Evolutionary conservation across 805 yeast species (phyloP).

Genomic region (Teunomyces barrocoloradensis): DNA sequence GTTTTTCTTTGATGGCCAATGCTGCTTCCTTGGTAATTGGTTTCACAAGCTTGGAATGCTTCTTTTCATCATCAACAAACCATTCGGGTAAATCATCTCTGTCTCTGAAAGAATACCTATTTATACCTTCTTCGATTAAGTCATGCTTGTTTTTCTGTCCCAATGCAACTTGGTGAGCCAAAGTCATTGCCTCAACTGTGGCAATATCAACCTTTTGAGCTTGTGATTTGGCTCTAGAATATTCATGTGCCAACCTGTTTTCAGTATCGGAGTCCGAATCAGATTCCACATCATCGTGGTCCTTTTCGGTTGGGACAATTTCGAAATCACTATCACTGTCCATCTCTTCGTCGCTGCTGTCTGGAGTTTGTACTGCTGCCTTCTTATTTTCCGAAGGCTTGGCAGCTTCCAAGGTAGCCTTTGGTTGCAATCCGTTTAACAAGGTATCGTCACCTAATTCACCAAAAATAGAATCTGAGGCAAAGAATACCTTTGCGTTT

Average conservation of each 20-base stretch:
- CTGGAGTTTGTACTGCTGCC: conserved; percentile 1
- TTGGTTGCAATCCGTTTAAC: conserved; percentile 35
- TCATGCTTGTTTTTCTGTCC: conserved; percentile 86
- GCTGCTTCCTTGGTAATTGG: conserved; percentile 90
- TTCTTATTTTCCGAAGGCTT: background rate
- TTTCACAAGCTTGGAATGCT: conserved; percentile 78
- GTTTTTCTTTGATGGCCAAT: conserved; percentile 41
- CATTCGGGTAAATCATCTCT: conserved; percentile 91
- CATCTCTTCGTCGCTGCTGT: conserved; percentile 41
- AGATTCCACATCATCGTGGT: conserved; percentile 18
- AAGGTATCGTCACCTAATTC: conserved; percentile 49
- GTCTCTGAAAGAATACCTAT: conserved; percentile 89
- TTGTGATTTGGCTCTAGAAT: conserved; percentile 47
- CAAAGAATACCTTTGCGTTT: conserved; percentile 38
- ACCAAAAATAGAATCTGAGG: conserved; percentile 38
- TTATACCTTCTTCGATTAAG: conserved; percentile 87
- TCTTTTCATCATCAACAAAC: conserved; percentile 91
- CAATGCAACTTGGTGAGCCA: conserved; percentile 92
- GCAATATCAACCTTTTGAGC: conserved; percentile 74
- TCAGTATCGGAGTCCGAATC: conserved; percentile 52
- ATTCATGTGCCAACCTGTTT: conserved; percentile 31
- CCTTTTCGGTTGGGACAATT: conserved; percentile 30
- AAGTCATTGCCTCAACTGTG: conserved; percentile 95
- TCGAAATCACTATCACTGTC: conserved; percentile 43
- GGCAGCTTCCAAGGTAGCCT: conserved; percentile 16